Conservation (phyloP, 345 rosid species). For the Salix viminalis region DNA sequence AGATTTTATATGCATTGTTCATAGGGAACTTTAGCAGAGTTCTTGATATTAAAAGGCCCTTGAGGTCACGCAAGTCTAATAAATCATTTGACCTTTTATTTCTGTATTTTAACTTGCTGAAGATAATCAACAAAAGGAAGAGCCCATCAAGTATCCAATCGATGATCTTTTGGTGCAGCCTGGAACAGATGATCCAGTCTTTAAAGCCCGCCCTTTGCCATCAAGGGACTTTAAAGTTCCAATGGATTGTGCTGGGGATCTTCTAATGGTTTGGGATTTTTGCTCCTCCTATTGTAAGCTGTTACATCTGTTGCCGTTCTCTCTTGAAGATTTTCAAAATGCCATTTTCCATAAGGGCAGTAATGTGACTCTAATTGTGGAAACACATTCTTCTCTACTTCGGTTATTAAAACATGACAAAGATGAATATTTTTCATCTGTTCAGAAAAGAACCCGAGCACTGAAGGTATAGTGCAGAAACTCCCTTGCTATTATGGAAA, state of each 20-base stretch:
- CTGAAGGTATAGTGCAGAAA: slow-evolving; percentile 41
- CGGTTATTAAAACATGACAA: slow-evolving; percentile 54
- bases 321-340: slow-evolving; percentile 89
- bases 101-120: slow-evolving; percentile 41
- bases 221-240: slow-evolving; percentile 75
- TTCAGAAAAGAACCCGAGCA: slow-evolving; percentile 54
- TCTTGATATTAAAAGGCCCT: background rate
- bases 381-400: slow-evolving; percentile 78
- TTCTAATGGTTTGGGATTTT: slow-evolving; percentile 95
- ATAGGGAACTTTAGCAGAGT: background rate
- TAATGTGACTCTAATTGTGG: slow-evolving; percentile 69
- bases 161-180: slow-evolving; percentile 79
- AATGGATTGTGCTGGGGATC: slow-evolving; percentile 73
- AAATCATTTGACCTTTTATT: background rate
- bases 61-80: background rate
- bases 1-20: background rate
- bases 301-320: slow-evolving; percentile 68
- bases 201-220: slow-evolving; percentile 70
- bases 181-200: slow-evolving; percentile 56
- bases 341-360: slow-evolving; percentile 83
- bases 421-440: slow-evolving; percentile 37
- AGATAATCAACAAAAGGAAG: slow-evolving; percentile 31
- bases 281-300: slow-evolving; percentile 74
- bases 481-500: background rate
- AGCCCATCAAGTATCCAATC: slow-evolving; percentile 73